Conservation (phyloP, 2,329 filamentous ascomycete genomes). For the Aureobasidium sp. region DNA sequence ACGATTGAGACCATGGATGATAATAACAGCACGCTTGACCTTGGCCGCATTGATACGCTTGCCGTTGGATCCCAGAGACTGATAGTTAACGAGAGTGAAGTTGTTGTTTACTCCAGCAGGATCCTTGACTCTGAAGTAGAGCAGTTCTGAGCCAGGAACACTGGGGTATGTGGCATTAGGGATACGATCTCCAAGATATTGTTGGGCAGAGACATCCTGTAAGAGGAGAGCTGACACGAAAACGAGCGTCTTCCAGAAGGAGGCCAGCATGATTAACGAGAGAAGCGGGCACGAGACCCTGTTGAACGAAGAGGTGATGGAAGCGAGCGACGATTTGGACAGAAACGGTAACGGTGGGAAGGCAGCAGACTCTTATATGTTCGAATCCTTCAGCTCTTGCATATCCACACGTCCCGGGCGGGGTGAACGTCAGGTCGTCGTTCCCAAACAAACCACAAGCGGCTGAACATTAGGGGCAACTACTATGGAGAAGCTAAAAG, state of each 20-base stretch:
- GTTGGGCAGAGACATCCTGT: constrained; percentile 19
- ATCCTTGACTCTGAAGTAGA: constrained; percentile 27
- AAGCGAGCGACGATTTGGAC: constrained; percentile 4
- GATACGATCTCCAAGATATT: constrained; percentile 26
- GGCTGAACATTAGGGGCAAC: constrained; percentile 8
- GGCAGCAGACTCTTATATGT: neutral
- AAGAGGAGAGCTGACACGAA: constrained; percentile 4
- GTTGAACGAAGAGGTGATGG: neutral
- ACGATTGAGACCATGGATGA: constrained; percentile 28
- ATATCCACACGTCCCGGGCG: neutral
- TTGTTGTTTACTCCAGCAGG: constrained; percentile 20
- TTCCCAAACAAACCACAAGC: neutral
- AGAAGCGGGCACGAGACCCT: neutral
- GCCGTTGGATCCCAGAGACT: constrained; percentile 21
- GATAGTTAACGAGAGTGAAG: constrained; percentile 29
- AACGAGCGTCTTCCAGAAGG: constrained; percentile 6
- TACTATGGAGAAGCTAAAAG: neutral
- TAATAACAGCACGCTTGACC: constrained; percentile 27
- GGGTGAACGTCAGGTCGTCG: neutral
- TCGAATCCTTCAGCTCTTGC: constrained; percentile 1
- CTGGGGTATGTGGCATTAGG: constrained; percentile 21
- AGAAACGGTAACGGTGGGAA: constrained; percentile 2
- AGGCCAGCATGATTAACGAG: constrained; percentile 1
- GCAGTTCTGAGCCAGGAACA: constrained; percentile 27
- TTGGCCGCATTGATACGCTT: constrained; percentile 20